Base-by-base conservation (phyloP, 2,329 filamentous ascomycete species). In the Hypoxylon sp. region DNA sequence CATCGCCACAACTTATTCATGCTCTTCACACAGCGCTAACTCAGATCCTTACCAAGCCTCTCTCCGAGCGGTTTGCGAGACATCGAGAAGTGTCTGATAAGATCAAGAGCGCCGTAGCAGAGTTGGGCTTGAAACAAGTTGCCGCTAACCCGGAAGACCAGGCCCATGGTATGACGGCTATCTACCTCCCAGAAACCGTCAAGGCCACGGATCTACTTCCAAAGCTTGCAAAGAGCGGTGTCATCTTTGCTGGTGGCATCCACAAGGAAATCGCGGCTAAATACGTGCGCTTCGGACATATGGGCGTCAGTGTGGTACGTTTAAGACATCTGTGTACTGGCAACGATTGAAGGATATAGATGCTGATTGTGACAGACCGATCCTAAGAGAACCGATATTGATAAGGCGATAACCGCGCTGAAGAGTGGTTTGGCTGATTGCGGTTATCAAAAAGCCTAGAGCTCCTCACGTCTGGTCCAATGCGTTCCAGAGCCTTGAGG, bases 91-190 rank as follows among this genome's bases (percentile, higher is more conserved):
- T 90, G 6, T 97, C 93, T 0, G 89, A 96, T 80, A 91, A 89
- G 79, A 89, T 98, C 79, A 98, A 99, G 88, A 89, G 93, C 78
- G 89, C 92, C 17, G 86, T 98, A 56, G 82, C 88, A 4, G 91
- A 92, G 56, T 85, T 98, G 37, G 96, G 96, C 3, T 86, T 99
- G 66, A 92, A 93, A 83, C 92, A 98, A 79, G 86, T 99, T 39
- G 94, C 96, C 21, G 81, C 88, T 37, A 92, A 95, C 80, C 91
- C 92, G 0, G 93, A 95, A 75, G 92, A 97, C 81, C 95, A 98
- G 83, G 94, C 96, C 46, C 95, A 97, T 80, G 94, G 93, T 75
- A 99, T 99, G 96, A 99, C 96, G 2, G 95, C 96, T 65, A 96
- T 99, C 73, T 98, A 96, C 81, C 87, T 99, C 61, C 96, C 96